These are phyloP conservation scores for Dryas integrifolia DNA, from an alignment of 331 rosid genomes.

Conservation along the genomic window DNA sequence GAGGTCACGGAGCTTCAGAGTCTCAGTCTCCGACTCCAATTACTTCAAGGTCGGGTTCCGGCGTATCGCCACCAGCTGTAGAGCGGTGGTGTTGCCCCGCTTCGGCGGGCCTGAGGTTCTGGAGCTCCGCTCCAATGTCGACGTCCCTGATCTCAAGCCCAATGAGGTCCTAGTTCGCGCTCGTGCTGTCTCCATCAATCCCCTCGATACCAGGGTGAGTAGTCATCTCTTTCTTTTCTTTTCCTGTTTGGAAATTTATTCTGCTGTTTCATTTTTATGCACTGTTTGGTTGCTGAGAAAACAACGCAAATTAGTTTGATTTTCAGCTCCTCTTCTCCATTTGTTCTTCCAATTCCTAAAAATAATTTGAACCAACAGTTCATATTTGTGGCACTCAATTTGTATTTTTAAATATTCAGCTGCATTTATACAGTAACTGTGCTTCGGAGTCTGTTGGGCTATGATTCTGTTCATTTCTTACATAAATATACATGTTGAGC, in stretches of 20 bases:
- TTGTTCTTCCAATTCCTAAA: not conserved
- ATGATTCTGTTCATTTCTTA: not conserved
- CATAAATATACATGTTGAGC: not conserved
- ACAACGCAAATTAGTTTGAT: not conserved
- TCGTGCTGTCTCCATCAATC: conserved; percentile 81
- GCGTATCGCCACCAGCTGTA: conserved; percentile 47
- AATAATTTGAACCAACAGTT: not conserved
- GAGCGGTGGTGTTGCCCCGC: conserved; percentile 67
- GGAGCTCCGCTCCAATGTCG: conserved; percentile 48
- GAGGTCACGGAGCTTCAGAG: conserved; percentile 16
- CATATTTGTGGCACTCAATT: not conserved
- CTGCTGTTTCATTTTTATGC: not conserved
- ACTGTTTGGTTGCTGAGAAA: conserved; percentile 14
- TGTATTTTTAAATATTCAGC: not conserved
- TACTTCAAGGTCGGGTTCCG: conserved; percentile 21
- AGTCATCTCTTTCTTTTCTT: not conserved
- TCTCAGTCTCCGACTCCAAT: not conserved
- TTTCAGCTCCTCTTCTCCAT: not conserved
- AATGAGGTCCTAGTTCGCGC: conserved; percentile 74
- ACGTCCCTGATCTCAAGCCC: conserved; percentile 63
- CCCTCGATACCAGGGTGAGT: conserved; percentile 79
- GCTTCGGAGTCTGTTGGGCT: not conserved
- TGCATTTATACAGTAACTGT: not conserved
- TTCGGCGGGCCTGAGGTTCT: conserved; percentile 82
- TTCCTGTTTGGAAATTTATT: not conserved